phyloP scores from a whole-genome alignment of 2,329 filamentous ascomycete species.

The Calcarisporium arbuscula region DNA sequence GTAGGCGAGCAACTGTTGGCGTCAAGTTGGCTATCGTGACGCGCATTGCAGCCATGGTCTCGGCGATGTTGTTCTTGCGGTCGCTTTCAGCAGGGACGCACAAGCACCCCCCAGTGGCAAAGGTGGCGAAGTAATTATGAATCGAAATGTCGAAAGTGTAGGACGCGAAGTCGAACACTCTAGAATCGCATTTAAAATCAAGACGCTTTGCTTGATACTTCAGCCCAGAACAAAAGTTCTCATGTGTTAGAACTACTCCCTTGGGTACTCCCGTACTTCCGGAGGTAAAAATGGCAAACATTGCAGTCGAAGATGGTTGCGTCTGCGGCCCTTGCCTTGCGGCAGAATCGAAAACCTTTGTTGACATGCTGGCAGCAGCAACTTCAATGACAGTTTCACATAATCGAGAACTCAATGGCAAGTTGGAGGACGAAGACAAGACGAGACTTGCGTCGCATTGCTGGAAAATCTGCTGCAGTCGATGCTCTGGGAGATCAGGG shows the following conservation, averaged over 20 bases:
- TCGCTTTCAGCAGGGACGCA: slow-evolving; percentile 5
- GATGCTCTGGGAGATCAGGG: no score
- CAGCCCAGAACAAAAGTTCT: slow-evolving; percentile 1
- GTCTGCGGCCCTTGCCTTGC: no score
- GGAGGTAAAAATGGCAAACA: slow-evolving; percentile 6
- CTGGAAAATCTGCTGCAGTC: slow-evolving; percentile 3
- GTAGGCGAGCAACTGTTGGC: slow-evolving; percentile 16
- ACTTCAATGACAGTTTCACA: no score
- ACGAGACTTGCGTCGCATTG: slow-evolving; percentile 1
- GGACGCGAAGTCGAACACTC: slow-evolving; percentile 6
- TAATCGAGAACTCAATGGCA: no score
- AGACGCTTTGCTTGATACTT: background rate
- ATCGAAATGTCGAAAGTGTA: slow-evolving; percentile 5
- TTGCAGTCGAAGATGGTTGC: no score
- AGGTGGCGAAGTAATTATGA: slow-evolving; percentile 3
- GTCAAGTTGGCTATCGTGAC: slow-evolving; percentile 1
- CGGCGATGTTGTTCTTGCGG: slow-evolving; percentile 22
- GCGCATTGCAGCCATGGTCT: slow-evolving; percentile 6
- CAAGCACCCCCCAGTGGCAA: slow-evolving; percentile 5
- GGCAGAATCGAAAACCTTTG: slow-evolving; percentile 18
- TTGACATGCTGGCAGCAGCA: no score
- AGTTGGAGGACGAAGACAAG: background rate
- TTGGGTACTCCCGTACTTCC: slow-evolving; percentile 8
- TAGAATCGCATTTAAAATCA: slow-evolving; percentile 1
- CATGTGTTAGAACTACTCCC: slow-evolving; percentile 3